Evolutionary conservation across 352 stramenopile genomes (phyloP).

Genomic region (Phytophthora brassicae): DNA sequence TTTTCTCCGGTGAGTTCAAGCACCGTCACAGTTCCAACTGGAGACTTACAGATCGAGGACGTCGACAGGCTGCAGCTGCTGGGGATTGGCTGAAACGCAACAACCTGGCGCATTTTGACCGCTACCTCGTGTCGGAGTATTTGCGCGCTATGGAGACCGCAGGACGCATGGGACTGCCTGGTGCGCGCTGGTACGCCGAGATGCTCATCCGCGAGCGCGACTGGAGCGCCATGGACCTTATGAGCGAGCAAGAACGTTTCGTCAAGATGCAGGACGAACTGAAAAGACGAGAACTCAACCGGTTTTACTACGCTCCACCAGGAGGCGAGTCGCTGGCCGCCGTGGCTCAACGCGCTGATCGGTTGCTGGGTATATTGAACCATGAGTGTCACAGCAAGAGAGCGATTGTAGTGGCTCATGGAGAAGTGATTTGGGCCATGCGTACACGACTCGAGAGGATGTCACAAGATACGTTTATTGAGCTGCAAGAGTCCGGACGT

Average conservation of each 20-base stretch:
- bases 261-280: conserved; percentile 90
- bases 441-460: conserved; percentile 86
- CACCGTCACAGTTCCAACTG: conserved; percentile 89
- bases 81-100: conserved; percentile 85
- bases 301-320: conserved; percentile 86
- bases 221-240: conserved; percentile 90
- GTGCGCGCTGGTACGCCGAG: conserved; percentile 83
- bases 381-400: conserved; percentile 78
- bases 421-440: conserved; percentile 91
- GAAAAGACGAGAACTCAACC: conserved; percentile 74
- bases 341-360: conserved; percentile 82
- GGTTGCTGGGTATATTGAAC: conserved; percentile 75
- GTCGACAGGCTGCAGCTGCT: conserved; percentile 66
- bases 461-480: conserved; percentile 86
- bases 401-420: conserved; percentile 85
- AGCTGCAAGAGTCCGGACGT: conserved; percentile 79
- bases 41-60: conserved; percentile 84
- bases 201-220: conserved; percentile 89
- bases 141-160: conserved; percentile 87
- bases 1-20: conserved; percentile 88
- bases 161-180: conserved; percentile 70
- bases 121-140: conserved; percentile 88
- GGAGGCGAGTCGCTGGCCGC: conserved; percentile 82
- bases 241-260: conserved; percentile 86
- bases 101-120: conserved; percentile 76